phyloP scores from a whole-genome alignment of 257 asterid genomes.

The Capsicum rhomboideum region DNA sequence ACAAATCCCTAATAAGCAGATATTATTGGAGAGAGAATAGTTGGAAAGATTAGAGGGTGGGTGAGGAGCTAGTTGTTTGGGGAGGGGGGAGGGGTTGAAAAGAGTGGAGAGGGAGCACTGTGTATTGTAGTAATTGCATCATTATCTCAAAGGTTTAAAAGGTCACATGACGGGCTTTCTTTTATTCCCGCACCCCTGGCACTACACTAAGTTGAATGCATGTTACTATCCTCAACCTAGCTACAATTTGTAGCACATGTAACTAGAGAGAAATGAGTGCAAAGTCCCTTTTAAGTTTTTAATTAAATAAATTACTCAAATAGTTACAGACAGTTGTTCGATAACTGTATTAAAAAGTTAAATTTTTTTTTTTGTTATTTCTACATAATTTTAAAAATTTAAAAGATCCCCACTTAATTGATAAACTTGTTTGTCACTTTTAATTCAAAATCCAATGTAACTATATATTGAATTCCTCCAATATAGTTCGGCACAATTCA shows the following conservation, averaged over 20 bases:
- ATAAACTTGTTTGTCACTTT: no score
- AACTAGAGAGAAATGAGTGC: no score
- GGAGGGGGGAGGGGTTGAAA: not conserved
- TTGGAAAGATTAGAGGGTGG: not conserved
- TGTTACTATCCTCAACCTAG: not conserved
- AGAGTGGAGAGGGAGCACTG: not conserved
- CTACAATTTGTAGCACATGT: not conserved
- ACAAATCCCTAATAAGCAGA: not conserved
- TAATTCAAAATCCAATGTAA: no score
- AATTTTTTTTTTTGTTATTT: no score
- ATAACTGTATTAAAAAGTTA: no score
- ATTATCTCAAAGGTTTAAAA: not conserved
- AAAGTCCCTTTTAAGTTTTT: no score
- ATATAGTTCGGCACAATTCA: not conserved
- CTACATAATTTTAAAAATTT: no score
- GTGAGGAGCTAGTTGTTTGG: not conserved
- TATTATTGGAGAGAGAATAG: conserved; percentile 3
- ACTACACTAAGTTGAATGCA: not conserved
- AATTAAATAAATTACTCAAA: no score
- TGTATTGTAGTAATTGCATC: not conserved
- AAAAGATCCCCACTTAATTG: no score
- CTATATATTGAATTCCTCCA: not conserved
- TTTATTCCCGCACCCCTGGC: not conserved
- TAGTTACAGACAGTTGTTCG: no score
- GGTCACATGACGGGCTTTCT: not conserved